These are phyloP conservation scores for Gypsophila paniculata DNA, from an alignment of 179 eudicot species.

Conservation along the genomic window DNA sequence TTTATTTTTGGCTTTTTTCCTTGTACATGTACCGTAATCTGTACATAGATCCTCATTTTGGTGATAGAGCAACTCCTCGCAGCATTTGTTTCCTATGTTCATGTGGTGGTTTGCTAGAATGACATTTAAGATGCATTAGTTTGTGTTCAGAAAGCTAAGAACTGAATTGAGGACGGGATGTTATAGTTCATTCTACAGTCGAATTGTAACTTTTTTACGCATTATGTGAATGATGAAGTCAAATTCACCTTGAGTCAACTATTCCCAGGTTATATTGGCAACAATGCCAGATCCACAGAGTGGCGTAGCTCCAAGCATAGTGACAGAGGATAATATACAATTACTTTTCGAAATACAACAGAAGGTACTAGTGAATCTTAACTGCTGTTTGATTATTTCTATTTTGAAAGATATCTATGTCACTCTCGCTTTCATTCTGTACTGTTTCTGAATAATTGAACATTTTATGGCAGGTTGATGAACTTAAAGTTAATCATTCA, in stretches of 20 bases:
- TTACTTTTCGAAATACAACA: constrained; percentile 83
- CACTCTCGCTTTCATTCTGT: background rate
- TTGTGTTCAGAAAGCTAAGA: background rate
- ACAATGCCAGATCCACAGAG: constrained; percentile 50
- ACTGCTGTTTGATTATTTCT: background rate
- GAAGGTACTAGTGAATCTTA: constrained; percentile 48
- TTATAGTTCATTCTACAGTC: constrained; percentile 2
- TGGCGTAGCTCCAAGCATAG: constrained; percentile 67
- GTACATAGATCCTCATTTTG: background rate
- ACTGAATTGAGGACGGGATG: background rate
- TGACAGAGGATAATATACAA: constrained; percentile 76
- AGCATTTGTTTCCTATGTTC: background rate
- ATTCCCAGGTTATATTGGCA: constrained; percentile 70
- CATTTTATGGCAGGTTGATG: constrained; percentile 63
- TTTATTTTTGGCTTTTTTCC: background rate
- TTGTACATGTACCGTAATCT: background rate
- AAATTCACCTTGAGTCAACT: constrained; percentile 16
- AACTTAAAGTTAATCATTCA: constrained; percentile 67
- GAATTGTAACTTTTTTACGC: background rate
- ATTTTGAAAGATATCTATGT: background rate
- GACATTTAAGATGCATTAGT: background rate
- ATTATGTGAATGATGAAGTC: background rate
- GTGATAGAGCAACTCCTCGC: constrained; percentile 5
- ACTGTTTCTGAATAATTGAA: constrained; percentile 7
- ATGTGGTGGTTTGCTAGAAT: background rate